Base-by-base conservation (phyloP, 2,329 filamentous ascomycete species). In the Fusarium succisae region DNA sequence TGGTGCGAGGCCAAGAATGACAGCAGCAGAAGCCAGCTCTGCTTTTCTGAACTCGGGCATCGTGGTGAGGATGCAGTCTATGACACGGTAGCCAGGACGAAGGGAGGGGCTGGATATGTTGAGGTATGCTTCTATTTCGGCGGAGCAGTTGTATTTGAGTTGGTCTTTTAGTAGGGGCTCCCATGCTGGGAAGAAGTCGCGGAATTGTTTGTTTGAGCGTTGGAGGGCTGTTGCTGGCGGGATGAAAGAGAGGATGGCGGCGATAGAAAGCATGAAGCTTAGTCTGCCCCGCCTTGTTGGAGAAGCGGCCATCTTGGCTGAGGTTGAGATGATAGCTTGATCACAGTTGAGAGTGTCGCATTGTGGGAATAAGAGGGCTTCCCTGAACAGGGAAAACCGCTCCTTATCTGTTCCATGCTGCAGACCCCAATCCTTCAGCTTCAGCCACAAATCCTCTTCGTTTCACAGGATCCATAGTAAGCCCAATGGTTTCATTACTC, bases 21-120 rank as follows among this genome's bases (percentile, higher is more conserved):
- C 76, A 35, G 67, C 70, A 12, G 68, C 66, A 13, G 76, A 66
- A 8, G 66, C 69, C 5, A 79, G 58, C 24, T 79, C 78, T 5
- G 77, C 68, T 48, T 79, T 79, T 48, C 74, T 69, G 26, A 61
- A 78, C 15, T 78, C 76, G 14, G 68, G 67, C 61, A 74, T 70
- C 2, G 69, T 61, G 2, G 35, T 26, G 20, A 78, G 61, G 30
- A 78, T 70, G n/a, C 73, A 77, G 30, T 55, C 62, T 35, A 78
- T 72, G 5, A 78, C 65, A 1, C 2, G 5, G 28, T 72, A 73
- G 15, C 65, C 74, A 12, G 37, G 5, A 22, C 63, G 64, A 7
- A n/a, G 50, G 1, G 1, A 7, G 6, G 63, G 54, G 1, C 50
- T 8, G 1, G 63, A 55, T 15, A 44, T 32, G 18, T 63, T 70